Conservation (phyloP, 225 moss, liverwort and hornwort genomes). For the Asterella californica region DNA sequence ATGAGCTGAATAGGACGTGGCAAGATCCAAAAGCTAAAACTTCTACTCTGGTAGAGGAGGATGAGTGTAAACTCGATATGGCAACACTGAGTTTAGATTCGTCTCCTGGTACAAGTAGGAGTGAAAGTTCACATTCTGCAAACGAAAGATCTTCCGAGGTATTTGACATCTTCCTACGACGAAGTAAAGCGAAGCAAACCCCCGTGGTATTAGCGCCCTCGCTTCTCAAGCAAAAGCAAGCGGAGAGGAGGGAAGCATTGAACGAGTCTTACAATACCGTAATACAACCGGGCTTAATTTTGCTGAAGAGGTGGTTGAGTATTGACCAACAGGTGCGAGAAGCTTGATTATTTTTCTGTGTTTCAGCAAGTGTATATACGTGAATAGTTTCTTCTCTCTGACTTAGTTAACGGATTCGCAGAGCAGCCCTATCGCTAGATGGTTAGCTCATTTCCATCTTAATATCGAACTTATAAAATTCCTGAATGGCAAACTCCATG, state of each 20-base stretch:
- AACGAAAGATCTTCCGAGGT: slow-evolving; percentile 17
- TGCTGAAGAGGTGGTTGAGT: slow-evolving; percentile 76
- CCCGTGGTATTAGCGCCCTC: slow-evolving; percentile 63
- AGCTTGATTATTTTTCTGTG: background rate
- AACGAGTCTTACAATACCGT: slow-evolving; percentile 42
- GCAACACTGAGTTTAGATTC: background rate
- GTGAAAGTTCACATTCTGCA: slow-evolving; percentile 24
- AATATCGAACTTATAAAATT: too few relatives aligned
- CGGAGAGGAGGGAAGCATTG: slow-evolving; percentile 47
- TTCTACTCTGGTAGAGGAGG: slow-evolving; percentile 38
- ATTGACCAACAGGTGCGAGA: slow-evolving; percentile 66
- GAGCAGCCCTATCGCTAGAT: too few relatives aligned
- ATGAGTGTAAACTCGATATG: slow-evolving; percentile 33
- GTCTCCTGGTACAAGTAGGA: slow-evolving; percentile 23
- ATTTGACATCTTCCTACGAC: slow-evolving; percentile 70
- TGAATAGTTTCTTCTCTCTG: too few relatives aligned
- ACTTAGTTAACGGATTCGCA: too few relatives aligned
- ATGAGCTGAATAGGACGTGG: slow-evolving; percentile 45
- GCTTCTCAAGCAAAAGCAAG: slow-evolving; percentile 53
- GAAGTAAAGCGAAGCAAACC: slow-evolving; percentile 50
- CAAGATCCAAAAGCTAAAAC: slow-evolving; percentile 52
- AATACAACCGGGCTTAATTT: slow-evolving; percentile 70
- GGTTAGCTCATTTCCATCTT: too few relatives aligned
- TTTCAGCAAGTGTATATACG: background rate
- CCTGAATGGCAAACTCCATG: too few relatives aligned